phyloP scores from a whole-genome alignment of 192 early-diverging fungal species.

The Mycoemilia scoparia region DNA sequence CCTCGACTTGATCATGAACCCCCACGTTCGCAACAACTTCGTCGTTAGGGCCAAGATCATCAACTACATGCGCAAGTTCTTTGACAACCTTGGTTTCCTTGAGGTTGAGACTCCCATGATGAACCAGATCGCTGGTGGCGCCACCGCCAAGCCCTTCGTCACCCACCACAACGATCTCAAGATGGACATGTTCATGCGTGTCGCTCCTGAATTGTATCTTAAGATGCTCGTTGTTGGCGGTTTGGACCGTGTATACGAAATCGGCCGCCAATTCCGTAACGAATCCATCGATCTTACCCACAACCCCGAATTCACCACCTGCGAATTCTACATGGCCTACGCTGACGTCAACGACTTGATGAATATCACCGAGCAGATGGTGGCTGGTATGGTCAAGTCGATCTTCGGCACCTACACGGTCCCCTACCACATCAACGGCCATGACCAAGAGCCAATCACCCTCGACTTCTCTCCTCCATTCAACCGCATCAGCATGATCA shows the following conservation, averaged over 20 bases:
- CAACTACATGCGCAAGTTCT: conserved; percentile 86
- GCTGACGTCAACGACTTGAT: conserved; percentile 94
- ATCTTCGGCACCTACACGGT: conserved; percentile 82
- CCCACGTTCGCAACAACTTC: conserved; percentile 85
- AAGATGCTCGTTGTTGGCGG: conserved; percentile 98
- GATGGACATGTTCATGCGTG: conserved; percentile 95
- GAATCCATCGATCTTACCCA: conserved; percentile 96
- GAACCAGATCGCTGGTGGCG: conserved; percentile 95
- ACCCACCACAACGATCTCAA: conserved; percentile 99
- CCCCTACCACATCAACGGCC: conserved; percentile 85
- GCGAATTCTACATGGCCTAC: conserved; percentile 99
- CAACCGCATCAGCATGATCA: conserved; percentile 83
- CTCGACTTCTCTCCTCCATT: conserved; percentile 97
- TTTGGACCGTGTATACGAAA: conserved; percentile 95
- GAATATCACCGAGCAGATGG: conserved; percentile 76
- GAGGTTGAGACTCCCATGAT: conserved; percentile 99
- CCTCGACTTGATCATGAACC: conserved; percentile 98
- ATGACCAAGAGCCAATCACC: conserved; percentile 51
- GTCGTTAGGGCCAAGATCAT: conserved; percentile 81
- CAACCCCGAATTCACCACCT: conserved; percentile 99
- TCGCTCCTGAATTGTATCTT: conserved; percentile 93
- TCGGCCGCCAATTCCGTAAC: conserved; percentile 98
- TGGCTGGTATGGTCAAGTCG: conserved; percentile 86
- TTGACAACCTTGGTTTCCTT: conserved; percentile 87
- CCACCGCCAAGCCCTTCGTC: conserved; percentile 97